These are phyloP conservation scores for Sphaerostilbella broomeana DNA, from an alignment of 2,329 filamentous ascomycete genomes.

Conservation along the genomic window DNA sequence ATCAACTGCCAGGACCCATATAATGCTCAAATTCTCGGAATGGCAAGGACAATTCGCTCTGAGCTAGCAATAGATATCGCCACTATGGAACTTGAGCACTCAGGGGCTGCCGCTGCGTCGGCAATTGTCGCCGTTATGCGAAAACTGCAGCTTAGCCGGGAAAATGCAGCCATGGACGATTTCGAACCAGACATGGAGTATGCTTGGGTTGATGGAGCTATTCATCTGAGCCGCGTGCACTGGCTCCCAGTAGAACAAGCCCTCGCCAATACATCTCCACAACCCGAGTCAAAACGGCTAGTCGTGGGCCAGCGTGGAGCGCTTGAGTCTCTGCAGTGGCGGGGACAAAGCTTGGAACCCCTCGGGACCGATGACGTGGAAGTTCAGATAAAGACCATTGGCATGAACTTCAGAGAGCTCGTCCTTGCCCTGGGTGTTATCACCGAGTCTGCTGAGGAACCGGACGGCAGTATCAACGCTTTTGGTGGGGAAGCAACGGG, in stretches of 20 bases:
- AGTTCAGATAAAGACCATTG: constrained; percentile 10
- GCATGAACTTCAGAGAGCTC: constrained; percentile 33
- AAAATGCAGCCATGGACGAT: neutral
- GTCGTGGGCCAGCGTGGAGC: neutral
- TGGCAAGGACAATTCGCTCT: constrained; percentile 18
- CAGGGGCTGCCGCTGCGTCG: neutral
- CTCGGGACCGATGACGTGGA: neutral
- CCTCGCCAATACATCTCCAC: neutral
- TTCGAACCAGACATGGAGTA: neutral
- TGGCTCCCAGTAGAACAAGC: constrained; percentile 1
- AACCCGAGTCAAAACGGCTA: neutral
- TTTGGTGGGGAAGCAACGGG: constrained; percentile 24
- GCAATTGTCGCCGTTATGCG: neutral
- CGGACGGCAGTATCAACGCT: neutral
- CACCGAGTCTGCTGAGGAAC: neutral
- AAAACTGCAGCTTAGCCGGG: constrained; percentile 1
- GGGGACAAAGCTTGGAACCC: neutral
- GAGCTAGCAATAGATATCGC: constrained; percentile 14
- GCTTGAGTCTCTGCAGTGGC: neutral
- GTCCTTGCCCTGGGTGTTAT: constrained; percentile 27
- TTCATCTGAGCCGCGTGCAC: neutral
- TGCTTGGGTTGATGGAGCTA: neutral
- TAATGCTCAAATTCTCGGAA: constrained; percentile 16
- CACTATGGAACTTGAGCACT: neutral
- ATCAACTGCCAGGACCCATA: neutral